phyloP scores from a whole-genome alignment of 352 stramenopile species.

The Pilasporangium apinafurcum region DNA sequence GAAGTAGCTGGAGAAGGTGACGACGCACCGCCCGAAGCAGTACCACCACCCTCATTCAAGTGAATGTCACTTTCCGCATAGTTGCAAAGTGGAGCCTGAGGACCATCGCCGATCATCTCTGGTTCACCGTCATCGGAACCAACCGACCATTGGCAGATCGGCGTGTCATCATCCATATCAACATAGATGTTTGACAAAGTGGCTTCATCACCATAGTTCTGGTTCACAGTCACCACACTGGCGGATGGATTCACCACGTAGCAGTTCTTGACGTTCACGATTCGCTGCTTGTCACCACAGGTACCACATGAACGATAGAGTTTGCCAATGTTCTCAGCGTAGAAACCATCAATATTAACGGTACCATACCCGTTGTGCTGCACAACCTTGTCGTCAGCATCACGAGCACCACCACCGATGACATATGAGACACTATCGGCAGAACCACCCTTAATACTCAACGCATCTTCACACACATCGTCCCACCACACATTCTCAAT shows the following conservation, averaged over 20 bases:
- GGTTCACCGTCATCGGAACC: too few species aligned
- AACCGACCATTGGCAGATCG: too few species aligned
- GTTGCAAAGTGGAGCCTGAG: conserved; percentile 3
- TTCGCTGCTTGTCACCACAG: conserved; percentile 12
- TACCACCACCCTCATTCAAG: conserved; percentile 3
- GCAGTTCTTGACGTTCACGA: conserved; percentile 19
- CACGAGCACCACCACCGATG: conserved; percentile 15
- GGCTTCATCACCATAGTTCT: conserved; percentile 19
- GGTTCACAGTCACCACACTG: conserved; percentile 18
- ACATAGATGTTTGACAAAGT: conserved; percentile 16
- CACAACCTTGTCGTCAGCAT: conserved; percentile 24
- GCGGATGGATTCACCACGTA: conserved; percentile 15
- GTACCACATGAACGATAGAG: conserved; percentile 25
- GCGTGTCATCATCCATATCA: conserved; percentile 9
- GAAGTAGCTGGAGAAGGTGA: too few species aligned
- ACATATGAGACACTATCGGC: conserved; percentile 13
- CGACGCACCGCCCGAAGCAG: not conserved
- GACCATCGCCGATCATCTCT: conserved; percentile 25
- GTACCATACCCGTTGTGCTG: conserved; percentile 17
- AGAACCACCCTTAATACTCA: conserved; percentile 19
- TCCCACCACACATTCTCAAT: conserved; percentile 29
- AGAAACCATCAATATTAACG: conserved; percentile 26
- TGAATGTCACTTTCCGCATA: conserved; percentile 5
- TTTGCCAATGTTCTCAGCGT: conserved; percentile 20
- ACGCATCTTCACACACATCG: conserved; percentile 21